Conservation (phyloP, 2,329 filamentous ascomycete species). For the Chaetomium sp. region DNA sequence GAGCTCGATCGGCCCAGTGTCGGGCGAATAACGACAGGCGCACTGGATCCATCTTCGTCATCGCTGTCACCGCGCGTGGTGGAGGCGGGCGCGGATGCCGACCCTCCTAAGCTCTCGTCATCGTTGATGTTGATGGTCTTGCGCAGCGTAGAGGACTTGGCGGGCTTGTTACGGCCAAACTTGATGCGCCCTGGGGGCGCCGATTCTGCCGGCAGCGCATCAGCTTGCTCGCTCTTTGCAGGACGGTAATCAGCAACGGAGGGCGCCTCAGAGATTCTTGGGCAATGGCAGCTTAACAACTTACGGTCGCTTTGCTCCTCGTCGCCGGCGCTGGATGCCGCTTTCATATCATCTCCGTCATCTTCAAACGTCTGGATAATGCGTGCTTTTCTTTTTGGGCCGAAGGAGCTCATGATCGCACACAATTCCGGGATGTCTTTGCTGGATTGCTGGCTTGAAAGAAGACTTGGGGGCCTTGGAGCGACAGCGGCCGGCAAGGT, state of each 20-base stretch:
- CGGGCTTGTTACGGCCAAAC: conserved; percentile 54
- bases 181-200: conserved; percentile 49
- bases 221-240: conserved; percentile 38
- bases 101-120: conserved; percentile 28
- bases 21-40: conserved; percentile 54
- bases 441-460: conserved; percentile 7
- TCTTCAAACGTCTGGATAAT: conserved; percentile 73
- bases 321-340: conserved; percentile 31
- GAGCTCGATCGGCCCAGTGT: conserved; percentile 51
- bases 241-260: conserved; percentile 36
- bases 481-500: conserved; percentile 12
- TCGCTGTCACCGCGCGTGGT: conserved; percentile 38
- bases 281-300: conserved; percentile 31
- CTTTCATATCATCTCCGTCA: conserved; percentile 49
- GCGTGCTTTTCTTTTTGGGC: conserved; percentile 68
- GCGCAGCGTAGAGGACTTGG: conserved; percentile 61
- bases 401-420: conserved; percentile 55
- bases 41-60: conserved; percentile 49
- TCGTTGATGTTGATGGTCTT: conserved; percentile 56
- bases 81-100: conserved; percentile 23
- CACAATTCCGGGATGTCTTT: background rate
- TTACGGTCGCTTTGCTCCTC: conserved; percentile 44
- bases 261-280: conserved; percentile 20
- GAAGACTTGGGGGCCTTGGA: background rate
- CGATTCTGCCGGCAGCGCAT: conserved; percentile 37